These are phyloP conservation scores for Mycena epipterygia DNA, from an alignment of 768 basidiomycete species.

Conservation along the genomic window DNA sequence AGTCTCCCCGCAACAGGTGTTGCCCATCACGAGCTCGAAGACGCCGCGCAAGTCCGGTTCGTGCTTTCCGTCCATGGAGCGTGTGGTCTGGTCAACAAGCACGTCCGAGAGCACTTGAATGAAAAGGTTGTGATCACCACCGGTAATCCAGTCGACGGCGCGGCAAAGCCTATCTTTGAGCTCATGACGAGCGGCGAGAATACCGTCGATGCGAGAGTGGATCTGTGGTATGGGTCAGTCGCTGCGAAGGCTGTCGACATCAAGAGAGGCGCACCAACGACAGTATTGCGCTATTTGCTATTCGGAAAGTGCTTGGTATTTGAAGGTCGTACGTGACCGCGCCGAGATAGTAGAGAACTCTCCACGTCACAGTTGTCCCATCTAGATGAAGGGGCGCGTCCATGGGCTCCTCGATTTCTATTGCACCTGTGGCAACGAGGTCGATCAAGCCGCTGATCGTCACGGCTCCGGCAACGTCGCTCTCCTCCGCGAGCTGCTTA, in stretches of 20 bases:
- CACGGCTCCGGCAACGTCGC: not conserved
- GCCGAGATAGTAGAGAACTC: not conserved
- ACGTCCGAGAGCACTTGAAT: not conserved
- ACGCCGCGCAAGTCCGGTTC: constrained; percentile 21
- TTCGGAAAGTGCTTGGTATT: not conserved
- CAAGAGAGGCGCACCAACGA: not conserved
- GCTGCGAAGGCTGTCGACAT: not conserved
- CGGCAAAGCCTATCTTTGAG: not conserved
- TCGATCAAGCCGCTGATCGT: constrained; percentile 4
- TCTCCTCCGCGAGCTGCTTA: not conserved
- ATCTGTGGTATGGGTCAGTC: not conserved
- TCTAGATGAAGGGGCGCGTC: not conserved
- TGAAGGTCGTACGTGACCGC: not conserved
- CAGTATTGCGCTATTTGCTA: not conserved
- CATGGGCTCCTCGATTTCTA: not conserved
- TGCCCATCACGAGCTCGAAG: constrained; percentile 18
- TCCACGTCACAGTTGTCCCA: not conserved
- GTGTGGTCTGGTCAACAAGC: not conserved
- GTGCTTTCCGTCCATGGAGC: not conserved
- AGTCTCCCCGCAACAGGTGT: not conserved
- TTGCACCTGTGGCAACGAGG: constrained; percentile 7
- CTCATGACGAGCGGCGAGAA: not conserved
- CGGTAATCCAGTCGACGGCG: not conserved
- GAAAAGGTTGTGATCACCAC: not conserved
- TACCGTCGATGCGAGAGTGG: not conserved